Evolutionary conservation across 768 basidiomycete genomes (phyloP).

Genomic region (Mycena chlorophos): DNA sequence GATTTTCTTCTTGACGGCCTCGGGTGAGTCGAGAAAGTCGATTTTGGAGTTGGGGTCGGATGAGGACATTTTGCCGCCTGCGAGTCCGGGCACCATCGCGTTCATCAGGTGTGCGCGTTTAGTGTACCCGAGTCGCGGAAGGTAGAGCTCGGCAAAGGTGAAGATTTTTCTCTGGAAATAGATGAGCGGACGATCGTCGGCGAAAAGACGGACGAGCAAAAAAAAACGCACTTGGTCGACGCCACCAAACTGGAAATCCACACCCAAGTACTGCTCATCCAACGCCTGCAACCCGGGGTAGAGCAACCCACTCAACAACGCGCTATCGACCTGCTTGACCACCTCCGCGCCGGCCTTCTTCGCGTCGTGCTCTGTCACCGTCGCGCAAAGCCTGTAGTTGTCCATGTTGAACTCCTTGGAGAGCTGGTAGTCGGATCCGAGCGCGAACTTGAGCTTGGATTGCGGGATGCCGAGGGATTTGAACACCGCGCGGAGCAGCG

Average conservation of each 20-base stretch:
- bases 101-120: constrained; percentile 99
- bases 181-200: not conserved
- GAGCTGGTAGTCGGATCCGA: constrained; percentile 92
- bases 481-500: constrained; percentile 80
- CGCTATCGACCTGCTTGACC: constrained; percentile 94
- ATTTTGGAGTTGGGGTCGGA: constrained; percentile 98
- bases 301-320: constrained; percentile 84
- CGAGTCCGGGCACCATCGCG: constrained; percentile 92
- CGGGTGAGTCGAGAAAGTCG: constrained; percentile 90
- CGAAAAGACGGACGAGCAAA: not conserved
- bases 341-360: constrained; percentile 99
- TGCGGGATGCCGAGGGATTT: constrained; percentile 88
- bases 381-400: constrained; percentile 89
- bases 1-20: constrained; percentile 84
- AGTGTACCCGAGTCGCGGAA: constrained; percentile 87
- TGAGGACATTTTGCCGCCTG: constrained; percentile 96
- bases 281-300: constrained; percentile 97
- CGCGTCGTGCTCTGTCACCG: constrained; percentile 92
- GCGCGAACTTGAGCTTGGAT: constrained; percentile 77
- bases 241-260: constrained; percentile 98
- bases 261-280: constrained; percentile 94
- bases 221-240: constrained; percentile 78
- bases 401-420: constrained; percentile 91
- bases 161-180: constrained; percentile 51
- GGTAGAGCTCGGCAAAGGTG: constrained; percentile 94